Base-by-base conservation (phyloP, 192 early-diverging fungal genomes). In the Coemansia sp. region DNA sequence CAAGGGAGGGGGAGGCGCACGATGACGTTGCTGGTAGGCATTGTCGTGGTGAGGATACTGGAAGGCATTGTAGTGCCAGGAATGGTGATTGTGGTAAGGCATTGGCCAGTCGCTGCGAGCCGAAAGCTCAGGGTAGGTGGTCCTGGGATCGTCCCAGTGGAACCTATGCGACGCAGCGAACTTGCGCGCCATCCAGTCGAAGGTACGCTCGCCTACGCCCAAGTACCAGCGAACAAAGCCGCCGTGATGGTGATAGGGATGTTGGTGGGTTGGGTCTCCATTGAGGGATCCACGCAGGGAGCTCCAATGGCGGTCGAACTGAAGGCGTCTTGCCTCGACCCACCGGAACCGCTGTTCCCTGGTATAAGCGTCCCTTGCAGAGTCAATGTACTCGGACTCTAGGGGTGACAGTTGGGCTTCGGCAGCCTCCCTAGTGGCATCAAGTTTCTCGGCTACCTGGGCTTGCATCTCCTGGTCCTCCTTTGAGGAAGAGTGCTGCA, bases 201-300 rank as follows among this genome's bases (percentile, higher is more conserved):
- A 65, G 0, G 73, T 75, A n/a, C 73, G 73, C 59, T 75, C 73
- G 17, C 73, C 73, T 0, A 75, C 36, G 6, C 73, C 67, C 73
- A 69, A 31, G 29, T 75, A 75, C 73, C 73, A 75, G 7, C 38
- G 50, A 20, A 62, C 44, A 50, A 72, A 52, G 2, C 68, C 62
- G 23, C 62, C 62, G 23, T 22, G 14, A n/a, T 30, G 59, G 58
- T 47, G 37, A n/a, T 29, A n/a, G 3, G 25, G 33, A 29, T 23
- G 6, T 28, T 59, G 6, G 8, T 31, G 1, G n/a, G n/a, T n/a
- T n/a, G n/a, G n/a, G n/a, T n/a, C n/a, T 2, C 14, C 38, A 17
- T 41, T 13, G 7, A 41, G 14, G 38, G 38, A 4, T 1, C 38
- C 17, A 5, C 38, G 13, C 9, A 41, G 38, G 0, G 38, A 4